A percentile compares a stretch with the other conserved stretches of the same genome.
Evolutionary conservation across 2,329 filamentous ascomycete species (phyloP).

Genomic region (Fusarium beomiforme): DNA sequence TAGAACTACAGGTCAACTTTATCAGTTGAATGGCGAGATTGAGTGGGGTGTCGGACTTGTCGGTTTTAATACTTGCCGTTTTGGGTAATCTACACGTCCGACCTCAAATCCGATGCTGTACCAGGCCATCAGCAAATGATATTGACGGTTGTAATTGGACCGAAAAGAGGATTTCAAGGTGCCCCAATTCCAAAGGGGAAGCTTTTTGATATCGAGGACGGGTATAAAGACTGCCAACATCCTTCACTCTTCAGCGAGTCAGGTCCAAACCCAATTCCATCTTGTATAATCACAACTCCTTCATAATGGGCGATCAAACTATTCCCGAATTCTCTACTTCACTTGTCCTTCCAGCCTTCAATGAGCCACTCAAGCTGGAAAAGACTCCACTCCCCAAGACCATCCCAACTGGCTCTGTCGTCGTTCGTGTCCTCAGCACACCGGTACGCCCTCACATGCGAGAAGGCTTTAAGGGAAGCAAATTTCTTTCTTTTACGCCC

Average conservation of each 20-base stretch:
- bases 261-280: neutral
- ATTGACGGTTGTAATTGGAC: too few species aligned
- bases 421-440: slow-evolving; percentile 26
- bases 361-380: slow-evolving; percentile 11
- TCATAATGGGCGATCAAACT: neutral
- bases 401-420: neutral
- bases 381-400: neutral
- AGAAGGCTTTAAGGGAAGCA: slow-evolving; percentile 19
- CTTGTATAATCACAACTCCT: neutral
- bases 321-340: neutral
- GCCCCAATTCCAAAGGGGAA: neutral
- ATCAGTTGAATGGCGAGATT: neutral
- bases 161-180: neutral
- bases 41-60: neutral
- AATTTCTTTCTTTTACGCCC: neutral
- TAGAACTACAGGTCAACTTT: neutral
- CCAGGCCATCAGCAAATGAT: too few species aligned
- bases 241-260: neutral
- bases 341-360: slow-evolving; percentile 21
- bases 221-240: neutral
- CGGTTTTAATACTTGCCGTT: slow-evolving; percentile 15
- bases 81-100: slow-evolving; percentile 22
- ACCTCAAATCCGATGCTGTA: neutral
- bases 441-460: slow-evolving; percentile 22
- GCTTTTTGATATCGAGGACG: neutral